Base-by-base conservation (phyloP, 371 early-diverging fungal genomes). In the Mortierella sp. region DNA sequence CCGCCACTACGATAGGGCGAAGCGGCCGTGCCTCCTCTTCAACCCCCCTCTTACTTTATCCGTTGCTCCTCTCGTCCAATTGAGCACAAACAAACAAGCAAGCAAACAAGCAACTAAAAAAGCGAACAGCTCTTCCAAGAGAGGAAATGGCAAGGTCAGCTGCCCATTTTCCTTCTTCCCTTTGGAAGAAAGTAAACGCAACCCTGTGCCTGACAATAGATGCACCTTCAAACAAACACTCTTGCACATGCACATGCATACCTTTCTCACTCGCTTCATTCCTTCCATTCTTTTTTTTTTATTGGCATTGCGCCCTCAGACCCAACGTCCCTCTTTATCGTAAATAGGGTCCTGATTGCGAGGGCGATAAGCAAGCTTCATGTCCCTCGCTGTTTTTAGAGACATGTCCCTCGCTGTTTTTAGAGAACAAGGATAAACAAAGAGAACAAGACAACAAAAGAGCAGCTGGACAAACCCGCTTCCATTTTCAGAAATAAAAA, bases 91-190 rank as follows among this genome's bases (percentile, higher is more conserved):
- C 5, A 14, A 59, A 59, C 3, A 59, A 59, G 6, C 46, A 6
- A 1, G 0, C 13, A 13, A 9, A 8, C 48, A 46, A 13, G 4
- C 4, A 31, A 26, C 10, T 28, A 59, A 59, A 59, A 34, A 61
- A 31, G 61, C n/a, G n/a, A n/a, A n/a, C n/a, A 72, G 34, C 28
- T 28, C 50, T 11, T 72, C 34, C 72, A 51, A 31, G 72, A 28
- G 53, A 53, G 71, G 48, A 70, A 70, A 70, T 46, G 71, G 48
- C 9, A 19, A 40, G 67, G 67, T 40, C 67, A 67, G 37, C 67
- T 67, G 67, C 24, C 43, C 40, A 21, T 24, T 21, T 21, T 21
- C 21, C 57, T 13, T 13, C 54, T 54, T 24, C n/a, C 28, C 19
- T 2, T 16, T 34, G 61, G 61, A 34, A 34, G 34, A 61, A 61